Conservation (phyloP, 345 rosid species). For the Populus ilicifolia region DNA sequence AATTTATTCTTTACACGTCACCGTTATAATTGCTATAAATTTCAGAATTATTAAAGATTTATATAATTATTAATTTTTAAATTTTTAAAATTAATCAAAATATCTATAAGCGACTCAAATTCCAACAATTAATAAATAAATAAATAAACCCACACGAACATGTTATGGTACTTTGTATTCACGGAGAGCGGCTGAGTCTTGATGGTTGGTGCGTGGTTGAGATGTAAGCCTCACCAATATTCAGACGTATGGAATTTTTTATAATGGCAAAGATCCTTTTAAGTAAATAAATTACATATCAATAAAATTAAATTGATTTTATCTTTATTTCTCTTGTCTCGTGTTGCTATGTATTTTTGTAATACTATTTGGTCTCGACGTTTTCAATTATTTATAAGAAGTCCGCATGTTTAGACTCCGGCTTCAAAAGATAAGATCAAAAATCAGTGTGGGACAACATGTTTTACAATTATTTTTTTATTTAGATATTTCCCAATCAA, state of each 20-base stretch:
- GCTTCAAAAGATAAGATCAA: neutral
- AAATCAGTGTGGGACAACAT: neutral
- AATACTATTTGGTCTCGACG: neutral
- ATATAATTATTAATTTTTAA: no score
- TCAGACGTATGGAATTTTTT: no score
- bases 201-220: neutral
- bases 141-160: neutral
- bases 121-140: no score
- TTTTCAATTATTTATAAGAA: no score
- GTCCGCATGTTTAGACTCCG: neutral
- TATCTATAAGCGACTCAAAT: no score
- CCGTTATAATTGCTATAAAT: no score
- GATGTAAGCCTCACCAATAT: neutral
- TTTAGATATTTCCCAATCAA: no score
- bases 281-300: no score
- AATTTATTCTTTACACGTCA: no score
- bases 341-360: neutral
- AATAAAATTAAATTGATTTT: neutral
- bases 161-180: neutral
- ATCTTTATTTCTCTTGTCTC: neutral
- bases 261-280: no score
- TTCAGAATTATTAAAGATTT: no score
- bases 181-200: neutral
- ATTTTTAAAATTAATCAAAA: no score
- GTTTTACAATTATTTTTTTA: neutral